Evolutionary conservation across 495 filamentous ascomycete species (phyloP).

Genomic region (Aspergillus haitiensis): DNA sequence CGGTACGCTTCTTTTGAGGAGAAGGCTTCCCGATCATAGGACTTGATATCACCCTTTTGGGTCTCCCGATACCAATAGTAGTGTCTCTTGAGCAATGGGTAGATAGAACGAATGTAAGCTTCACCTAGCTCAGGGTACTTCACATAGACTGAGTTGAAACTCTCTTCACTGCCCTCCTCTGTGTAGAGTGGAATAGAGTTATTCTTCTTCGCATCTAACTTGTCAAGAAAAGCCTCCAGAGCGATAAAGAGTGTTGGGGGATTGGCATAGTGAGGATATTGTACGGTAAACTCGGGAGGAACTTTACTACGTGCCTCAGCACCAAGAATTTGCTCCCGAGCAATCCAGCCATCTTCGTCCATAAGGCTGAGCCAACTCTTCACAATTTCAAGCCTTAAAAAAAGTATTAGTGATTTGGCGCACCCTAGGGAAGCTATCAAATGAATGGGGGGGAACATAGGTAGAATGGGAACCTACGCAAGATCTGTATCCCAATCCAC

Average conservation of each 20-base stretch:
- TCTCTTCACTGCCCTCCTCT: slow-evolving; percentile 30
- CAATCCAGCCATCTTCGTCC: slow-evolving; percentile 98
- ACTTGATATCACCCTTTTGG: slow-evolving; percentile 84
- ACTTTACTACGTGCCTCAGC: slow-evolving; percentile 95
- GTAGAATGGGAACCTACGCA: slow-evolving; percentile 46
- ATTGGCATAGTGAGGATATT: slow-evolving; percentile 98
- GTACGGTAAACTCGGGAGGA: slow-evolving; percentile 88
- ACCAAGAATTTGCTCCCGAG: slow-evolving; percentile 92
- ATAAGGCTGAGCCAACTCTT: slow-evolving; percentile 95
- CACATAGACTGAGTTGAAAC: slow-evolving; percentile 57
- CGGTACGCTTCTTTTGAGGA: slow-evolving; percentile 88
- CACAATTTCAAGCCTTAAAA: slow-evolving; percentile 74
- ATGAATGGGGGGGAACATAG: neutral
- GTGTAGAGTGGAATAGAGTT: slow-evolving; percentile 26
- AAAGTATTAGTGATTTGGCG: slow-evolving; percentile 14
- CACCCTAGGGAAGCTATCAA: neutral
- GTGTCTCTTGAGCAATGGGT: slow-evolving; percentile 88
- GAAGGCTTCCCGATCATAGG: slow-evolving; percentile 84
- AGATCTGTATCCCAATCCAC: slow-evolving; percentile 92
- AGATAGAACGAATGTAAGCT: slow-evolving; percentile 75
- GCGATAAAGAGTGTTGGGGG: slow-evolving; percentile 95
- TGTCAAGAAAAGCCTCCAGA: slow-evolving; percentile 77
- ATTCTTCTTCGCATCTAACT: slow-evolving; percentile 52
- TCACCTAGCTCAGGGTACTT: slow-evolving; percentile 66
- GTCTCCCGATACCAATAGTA: slow-evolving; percentile 94